phyloP scores from a whole-genome alignment of 139 green algal species.

The Diplosphaera chodatii region DNA sequence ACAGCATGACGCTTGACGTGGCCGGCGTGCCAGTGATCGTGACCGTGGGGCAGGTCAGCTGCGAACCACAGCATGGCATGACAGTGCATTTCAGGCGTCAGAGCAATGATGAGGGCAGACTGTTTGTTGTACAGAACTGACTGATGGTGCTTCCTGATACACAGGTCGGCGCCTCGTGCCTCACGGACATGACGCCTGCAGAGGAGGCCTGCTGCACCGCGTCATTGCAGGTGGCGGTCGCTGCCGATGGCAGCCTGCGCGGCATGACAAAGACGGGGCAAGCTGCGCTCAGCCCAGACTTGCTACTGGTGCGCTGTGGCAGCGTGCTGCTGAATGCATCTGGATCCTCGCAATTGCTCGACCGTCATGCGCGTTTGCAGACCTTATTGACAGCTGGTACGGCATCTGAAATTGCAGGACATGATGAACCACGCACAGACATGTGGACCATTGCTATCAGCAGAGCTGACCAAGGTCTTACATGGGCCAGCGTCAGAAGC shows the following conservation, averaged over 20 bases:
- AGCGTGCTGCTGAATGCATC: neutral
- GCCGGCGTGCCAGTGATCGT: conserved; percentile 43
- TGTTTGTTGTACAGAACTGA: no score
- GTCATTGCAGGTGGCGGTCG: conserved; percentile 30
- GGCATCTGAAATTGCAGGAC: neutral
- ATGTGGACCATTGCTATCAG: neutral
- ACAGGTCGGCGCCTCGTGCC: conserved; percentile 11
- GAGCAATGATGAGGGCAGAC: no score
- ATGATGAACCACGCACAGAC: neutral
- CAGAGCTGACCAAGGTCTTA: neutral
- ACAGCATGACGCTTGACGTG: conserved; percentile 36
- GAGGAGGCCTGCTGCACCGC: conserved; percentile 24
- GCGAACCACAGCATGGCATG: neutral
- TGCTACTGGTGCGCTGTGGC: conserved; percentile 5
- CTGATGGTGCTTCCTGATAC: neutral
- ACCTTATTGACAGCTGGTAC: neutral
- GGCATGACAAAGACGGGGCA: conserved; percentile 31
- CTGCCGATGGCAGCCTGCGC: conserved; percentile 18
- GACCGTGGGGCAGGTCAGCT: conserved; percentile 44
- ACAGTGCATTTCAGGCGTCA: no score
- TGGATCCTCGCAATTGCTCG: no score
- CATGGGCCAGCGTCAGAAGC: no score
- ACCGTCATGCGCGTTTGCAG: no score
- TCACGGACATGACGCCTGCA: conserved; percentile 25
- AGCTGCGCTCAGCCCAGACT: conserved; percentile 3